Evolutionary conservation across 2,329 filamentous ascomycete species (phyloP).

Genomic region (Myriosclerotinia duriaeana): DNA sequence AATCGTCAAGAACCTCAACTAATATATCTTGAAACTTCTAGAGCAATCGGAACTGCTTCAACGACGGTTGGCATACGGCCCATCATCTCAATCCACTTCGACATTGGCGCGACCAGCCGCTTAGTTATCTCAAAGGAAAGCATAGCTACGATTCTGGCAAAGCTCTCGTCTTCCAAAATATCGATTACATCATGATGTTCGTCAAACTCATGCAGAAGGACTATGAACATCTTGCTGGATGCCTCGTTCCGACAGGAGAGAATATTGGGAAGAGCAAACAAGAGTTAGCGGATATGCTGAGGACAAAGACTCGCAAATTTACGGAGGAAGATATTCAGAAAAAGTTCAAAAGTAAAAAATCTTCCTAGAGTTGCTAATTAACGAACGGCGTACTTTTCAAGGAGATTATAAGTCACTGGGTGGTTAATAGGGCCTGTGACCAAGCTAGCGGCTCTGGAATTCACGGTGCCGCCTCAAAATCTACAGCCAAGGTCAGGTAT

Average conservation of each 20-base stretch:
- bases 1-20: slow-evolving; percentile 15
- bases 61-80: slow-evolving; percentile 79
- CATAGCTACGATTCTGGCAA: slow-evolving; percentile 63
- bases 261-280: slow-evolving; percentile 66
- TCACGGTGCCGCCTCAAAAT: background rate
- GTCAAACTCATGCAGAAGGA: slow-evolving; percentile 67
- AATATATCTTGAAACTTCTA: slow-evolving; percentile 40
- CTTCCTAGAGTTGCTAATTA: background rate
- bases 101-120: slow-evolving; percentile 79
- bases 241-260: slow-evolving; percentile 71
- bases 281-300: slow-evolving; percentile 62
- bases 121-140: slow-evolving; percentile 70
- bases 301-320: slow-evolving; percentile 64
- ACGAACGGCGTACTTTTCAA: background rate
- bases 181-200: slow-evolving; percentile 78
- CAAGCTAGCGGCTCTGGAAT: background rate
- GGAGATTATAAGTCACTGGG: background rate
- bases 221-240: slow-evolving; percentile 66
- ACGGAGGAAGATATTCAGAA: slow-evolving; percentile 60
- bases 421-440: background rate
- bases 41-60: slow-evolving; percentile 81
- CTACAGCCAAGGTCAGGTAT: background rate
- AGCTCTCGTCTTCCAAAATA: slow-evolving; percentile 76
- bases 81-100: slow-evolving; percentile 76
- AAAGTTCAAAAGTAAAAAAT: slow-evolving; percentile 46